Evolutionary conservation across 805 yeast genomes (phyloP), one percentile per base, ranked within the genome.

Genomic region (Spathaspora girioi): DNA sequence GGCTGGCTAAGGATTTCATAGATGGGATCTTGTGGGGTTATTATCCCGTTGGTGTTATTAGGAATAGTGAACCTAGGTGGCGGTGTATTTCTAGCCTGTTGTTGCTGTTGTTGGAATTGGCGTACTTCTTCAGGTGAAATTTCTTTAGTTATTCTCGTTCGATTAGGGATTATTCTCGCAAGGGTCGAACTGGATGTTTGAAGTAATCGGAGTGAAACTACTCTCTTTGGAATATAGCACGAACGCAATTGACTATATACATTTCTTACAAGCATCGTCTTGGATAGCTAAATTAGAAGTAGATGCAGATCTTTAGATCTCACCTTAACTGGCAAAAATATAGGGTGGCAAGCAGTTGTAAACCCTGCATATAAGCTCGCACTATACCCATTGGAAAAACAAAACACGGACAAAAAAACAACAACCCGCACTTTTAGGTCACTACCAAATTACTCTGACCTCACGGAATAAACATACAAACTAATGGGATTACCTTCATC

Each of bases 1-100:
- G 97, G 97, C 59, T 89, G 89, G 42, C 78, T 78, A 41, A 93
- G 69, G 5, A 92, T 71, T 43, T 76, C 73, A 27, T 82, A 78
- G 19, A 87, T 76, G 0, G 87, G 84, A 62, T 87, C 90, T 10
- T 76, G 66, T 5, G 72, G 71, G 3, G 80, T 77, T 20, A 86
- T 77, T 18, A 82, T 60, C 1, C 85, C 86, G 38, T 75, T 73
- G 8, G 74, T 60, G 64, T 76, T 76, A 27, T 78, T 74, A 5
- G 75, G 75, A 14, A 63, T 56, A 27, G 59, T 59, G 48, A 70
- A 71, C 10, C 26, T 3, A 23, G 68, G 7, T 72, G 63, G 67
- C 65, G 53, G 59, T 50, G 27, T 60, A 54, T 32, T n/a, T n/a
- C n/a, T n/a, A n/a, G n/a, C n/a, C n/a, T 50, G 38, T 15, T 50